Evolutionary conservation across 257 asterid species (phyloP).

Genomic region (Cinchona pubescens): DNA sequence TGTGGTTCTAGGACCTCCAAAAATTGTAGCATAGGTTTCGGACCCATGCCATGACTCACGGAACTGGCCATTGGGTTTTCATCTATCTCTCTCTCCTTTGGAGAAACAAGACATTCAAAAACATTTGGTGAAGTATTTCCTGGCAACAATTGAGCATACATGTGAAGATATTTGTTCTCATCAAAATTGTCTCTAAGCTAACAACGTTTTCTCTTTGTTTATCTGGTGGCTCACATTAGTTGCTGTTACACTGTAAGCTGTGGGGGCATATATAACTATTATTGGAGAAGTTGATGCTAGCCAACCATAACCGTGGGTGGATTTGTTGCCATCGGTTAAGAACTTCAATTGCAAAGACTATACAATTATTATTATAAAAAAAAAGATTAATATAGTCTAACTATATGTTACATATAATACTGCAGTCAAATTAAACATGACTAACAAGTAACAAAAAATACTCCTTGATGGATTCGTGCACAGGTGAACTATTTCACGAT

Average conservation of each 20-base stretch:
- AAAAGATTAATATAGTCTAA: no score
- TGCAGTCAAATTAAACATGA: neutral
- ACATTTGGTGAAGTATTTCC: slow-evolving; percentile 22
- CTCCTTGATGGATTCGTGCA: no score
- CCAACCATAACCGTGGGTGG: neutral
- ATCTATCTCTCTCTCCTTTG: no score
- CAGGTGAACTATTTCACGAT: no score
- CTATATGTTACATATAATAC: neutral
- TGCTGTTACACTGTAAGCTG: slow-evolving; percentile 2
- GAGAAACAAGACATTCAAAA: slow-evolving; percentile 3
- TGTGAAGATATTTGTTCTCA: slow-evolving; percentile 32
- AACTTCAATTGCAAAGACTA: neutral
- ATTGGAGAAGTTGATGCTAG: slow-evolving; percentile 12
- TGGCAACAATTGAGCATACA: slow-evolving; percentile 25
- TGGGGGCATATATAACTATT: slow-evolving; percentile 25
- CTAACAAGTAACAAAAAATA: neutral
- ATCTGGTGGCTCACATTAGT: slow-evolving; percentile 20
- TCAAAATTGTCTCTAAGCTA: slow-evolving; percentile 35
- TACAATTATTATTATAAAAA: no score
- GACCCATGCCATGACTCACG: neutral
- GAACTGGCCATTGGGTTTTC: neutral
- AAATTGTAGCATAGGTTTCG: neutral
- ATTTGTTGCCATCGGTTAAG: neutral
- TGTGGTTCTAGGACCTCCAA: no score
- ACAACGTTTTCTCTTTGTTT: slow-evolving; percentile 34